Percentiles rank a stretch among this genome's conserved stretches.
Conservation (phyloP, 345 rosid species). For the Citrus reticulata region DNA sequence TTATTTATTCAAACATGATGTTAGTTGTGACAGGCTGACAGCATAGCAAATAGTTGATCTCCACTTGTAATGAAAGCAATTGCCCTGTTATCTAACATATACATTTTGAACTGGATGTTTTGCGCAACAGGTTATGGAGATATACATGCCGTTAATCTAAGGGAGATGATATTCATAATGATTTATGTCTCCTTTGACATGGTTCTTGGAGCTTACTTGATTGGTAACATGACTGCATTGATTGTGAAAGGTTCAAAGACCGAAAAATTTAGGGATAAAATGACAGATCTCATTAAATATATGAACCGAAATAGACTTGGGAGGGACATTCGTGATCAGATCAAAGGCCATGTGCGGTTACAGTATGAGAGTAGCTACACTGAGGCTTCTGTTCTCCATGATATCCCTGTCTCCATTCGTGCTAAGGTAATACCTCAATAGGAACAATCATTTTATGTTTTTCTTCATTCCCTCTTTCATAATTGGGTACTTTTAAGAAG, state of each 20-base stretch:
- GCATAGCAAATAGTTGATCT: background rate
- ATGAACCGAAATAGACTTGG: slow-evolving; percentile 85
- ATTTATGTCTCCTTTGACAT: slow-evolving; percentile 68
- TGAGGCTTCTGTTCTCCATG: slow-evolving; percentile 75
- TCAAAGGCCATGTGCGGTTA: slow-evolving; percentile 70
- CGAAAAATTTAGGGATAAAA: slow-evolving; percentile 88
- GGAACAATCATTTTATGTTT: background rate
- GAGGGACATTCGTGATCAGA: slow-evolving; percentile 63
- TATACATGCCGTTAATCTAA: slow-evolving; percentile 86
- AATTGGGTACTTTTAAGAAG: background rate
- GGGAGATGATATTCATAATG: slow-evolving; percentile 87
- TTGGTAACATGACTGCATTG: slow-evolving; percentile 97
- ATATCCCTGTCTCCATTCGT: slow-evolving; percentile 84
- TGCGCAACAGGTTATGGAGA: slow-evolving; percentile 84
- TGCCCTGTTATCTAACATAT: background rate
- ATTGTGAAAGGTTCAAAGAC: slow-evolving; percentile 98
- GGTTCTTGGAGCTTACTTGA: slow-evolving; percentile 94
- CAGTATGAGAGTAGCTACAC: slow-evolving; percentile 87
- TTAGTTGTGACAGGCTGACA: background rate
- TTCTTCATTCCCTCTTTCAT: background rate
- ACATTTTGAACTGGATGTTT: background rate
- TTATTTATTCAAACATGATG: background rate
- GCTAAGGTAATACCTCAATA: slow-evolving; percentile 55
- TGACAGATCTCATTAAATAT: slow-evolving; percentile 78
- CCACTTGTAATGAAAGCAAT: background rate